These are phyloP conservation scores for Clarireedia homoeocarpa DNA, from an alignment of 2,329 filamentous ascomycete genomes.

Conservation along the genomic window DNA sequence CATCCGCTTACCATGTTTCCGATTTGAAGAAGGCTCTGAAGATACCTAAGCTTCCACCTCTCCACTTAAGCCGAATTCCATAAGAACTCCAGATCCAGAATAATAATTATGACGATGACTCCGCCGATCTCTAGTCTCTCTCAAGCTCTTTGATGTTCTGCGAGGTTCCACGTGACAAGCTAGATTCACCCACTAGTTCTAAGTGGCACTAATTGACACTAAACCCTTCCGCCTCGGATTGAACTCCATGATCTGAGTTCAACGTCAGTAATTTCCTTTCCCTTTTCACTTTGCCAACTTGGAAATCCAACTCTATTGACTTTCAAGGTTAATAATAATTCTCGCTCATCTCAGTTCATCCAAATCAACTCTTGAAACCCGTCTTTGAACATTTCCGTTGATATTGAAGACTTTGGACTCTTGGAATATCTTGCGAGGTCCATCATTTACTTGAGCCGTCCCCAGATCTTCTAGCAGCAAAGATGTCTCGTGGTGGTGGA, in stretches of 20 bases:
- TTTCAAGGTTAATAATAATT: not conserved
- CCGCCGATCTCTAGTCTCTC: no score
- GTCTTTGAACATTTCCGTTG: not conserved
- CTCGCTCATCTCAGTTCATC: not conserved
- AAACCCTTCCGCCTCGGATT: no score
- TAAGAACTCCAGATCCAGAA: no score
- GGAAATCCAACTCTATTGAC: not conserved
- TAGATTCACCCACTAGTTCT: no score
- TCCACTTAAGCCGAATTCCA: no score
- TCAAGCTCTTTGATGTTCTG: no score
- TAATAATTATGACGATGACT: no score
- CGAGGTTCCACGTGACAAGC: no score
- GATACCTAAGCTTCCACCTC: no score
- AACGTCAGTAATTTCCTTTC: not conserved
- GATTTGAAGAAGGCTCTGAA: not conserved
- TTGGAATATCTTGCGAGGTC: not conserved
- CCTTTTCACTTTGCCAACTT: not conserved
- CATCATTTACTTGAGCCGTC: not conserved
- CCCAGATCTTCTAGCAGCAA: constrained; percentile 10
- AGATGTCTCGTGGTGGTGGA: constrained; percentile 85
- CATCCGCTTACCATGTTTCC: not conserved
- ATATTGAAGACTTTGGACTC: not conserved
- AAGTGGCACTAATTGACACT: no score
- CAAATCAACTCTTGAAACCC: not conserved
- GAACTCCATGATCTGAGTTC: no score